Evolutionary conservation across 352 stramenopile genomes (phyloP).

Genomic region (Detonula confervacea): DNA sequence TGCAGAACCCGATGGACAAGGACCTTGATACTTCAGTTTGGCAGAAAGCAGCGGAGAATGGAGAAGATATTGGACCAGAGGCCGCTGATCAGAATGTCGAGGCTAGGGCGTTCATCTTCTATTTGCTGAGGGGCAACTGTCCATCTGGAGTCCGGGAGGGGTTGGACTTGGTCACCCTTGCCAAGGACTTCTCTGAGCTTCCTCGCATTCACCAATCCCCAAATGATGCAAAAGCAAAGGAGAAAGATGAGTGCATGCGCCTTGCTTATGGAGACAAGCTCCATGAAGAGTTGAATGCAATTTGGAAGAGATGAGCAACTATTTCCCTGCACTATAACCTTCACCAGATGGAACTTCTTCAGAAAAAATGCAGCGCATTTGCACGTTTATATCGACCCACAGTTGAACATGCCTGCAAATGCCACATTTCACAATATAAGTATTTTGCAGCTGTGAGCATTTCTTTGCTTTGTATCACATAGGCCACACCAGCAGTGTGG

Average conservation of each 20-base stretch:
- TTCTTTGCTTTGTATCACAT: too few relatives aligned
- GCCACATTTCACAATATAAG: too few relatives aligned
- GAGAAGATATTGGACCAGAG: conserved; percentile 16
- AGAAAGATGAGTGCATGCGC: conserved; percentile 26
- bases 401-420: too few relatives aligned
- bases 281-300: conserved; percentile 15
- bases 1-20: background rate
- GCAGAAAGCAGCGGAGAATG: conserved; percentile 15
- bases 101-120: conserved; percentile 12
- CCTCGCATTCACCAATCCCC: background rate
- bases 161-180: conserved; percentile 7
- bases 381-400: too few relatives aligned
- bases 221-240: conserved; percentile 6
- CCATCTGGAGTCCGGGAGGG: conserved; percentile 9
- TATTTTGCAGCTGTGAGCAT: too few relatives aligned
- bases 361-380: too few relatives aligned
- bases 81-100: conserved; percentile 9
- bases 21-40: conserved; percentile 2
- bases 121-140: conserved; percentile 8
- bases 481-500: too few relatives aligned
- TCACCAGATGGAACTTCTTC: too few relatives aligned
- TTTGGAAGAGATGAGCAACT: too few relatives aligned
- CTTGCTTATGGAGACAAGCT: conserved; percentile 8
- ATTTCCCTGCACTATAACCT: too few relatives aligned
- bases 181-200: conserved; percentile 11